Evolutionary conservation across 345 rosid genomes (phyloP).

Genomic region (Citrus unshiu): DNA sequence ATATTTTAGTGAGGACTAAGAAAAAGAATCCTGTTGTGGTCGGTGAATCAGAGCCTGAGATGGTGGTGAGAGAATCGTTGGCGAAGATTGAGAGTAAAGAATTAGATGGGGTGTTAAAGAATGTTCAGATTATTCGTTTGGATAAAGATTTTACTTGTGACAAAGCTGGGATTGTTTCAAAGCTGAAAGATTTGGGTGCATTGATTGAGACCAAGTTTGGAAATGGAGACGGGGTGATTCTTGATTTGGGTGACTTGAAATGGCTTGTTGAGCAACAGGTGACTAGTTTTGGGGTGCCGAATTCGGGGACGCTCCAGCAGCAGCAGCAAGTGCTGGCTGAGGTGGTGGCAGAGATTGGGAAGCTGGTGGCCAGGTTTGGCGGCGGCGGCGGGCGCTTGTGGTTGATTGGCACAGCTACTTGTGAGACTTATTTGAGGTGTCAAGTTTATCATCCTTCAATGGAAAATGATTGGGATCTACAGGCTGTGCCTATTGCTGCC

Average conservation of each 20-base stretch:
- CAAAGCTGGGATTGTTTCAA: constrained; percentile 38
- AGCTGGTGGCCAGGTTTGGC: constrained; percentile 47
- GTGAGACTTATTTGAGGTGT: constrained; percentile 89
- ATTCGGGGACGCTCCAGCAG: constrained; percentile 10
- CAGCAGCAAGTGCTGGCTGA: constrained; percentile 36
- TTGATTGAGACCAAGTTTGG: constrained; percentile 50
- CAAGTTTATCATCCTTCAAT: constrained; percentile 84
- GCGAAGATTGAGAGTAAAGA: constrained; percentile 64
- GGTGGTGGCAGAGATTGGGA: constrained; percentile 60
- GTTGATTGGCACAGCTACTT: constrained; percentile 93
- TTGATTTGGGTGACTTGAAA: constrained; percentile 89
- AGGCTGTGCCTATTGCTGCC: constrained; percentile 79
- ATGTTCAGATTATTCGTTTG: constrained; percentile 55
- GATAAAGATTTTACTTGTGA: constrained; percentile 56
- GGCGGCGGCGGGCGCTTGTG: constrained; percentile 40
- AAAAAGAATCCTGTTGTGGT: constrained; percentile 89
- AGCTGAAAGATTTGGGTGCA: constrained; percentile 52
- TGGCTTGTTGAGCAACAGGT: constrained; percentile 75
- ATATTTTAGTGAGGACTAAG: constrained; percentile 54
- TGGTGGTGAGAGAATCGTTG: constrained; percentile 63
- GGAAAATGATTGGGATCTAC: constrained; percentile 97
- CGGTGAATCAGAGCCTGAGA: constrained; percentile 74
- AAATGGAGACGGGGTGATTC: constrained; percentile 50
- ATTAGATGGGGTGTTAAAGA: constrained; percentile 51
- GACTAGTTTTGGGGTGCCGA: not conserved